These are phyloP conservation scores for Hylodesmum podocarpum DNA, from an alignment of 306 rosid species.

Conservation along the genomic window DNA sequence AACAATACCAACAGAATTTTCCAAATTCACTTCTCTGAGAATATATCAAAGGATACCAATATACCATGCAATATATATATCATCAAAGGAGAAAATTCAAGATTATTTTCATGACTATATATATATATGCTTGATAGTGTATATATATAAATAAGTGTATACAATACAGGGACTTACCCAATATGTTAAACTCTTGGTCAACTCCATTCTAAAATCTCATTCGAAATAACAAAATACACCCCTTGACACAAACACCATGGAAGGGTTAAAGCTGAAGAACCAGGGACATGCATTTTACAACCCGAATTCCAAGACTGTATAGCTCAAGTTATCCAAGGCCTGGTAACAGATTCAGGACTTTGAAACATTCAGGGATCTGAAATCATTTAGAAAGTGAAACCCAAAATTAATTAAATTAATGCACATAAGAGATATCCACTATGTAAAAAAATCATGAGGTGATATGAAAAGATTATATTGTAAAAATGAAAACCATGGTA, in stretches of 20 bases:
- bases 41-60: background rate
- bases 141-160: constrained; percentile 7
- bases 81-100: constrained; percentile 14
- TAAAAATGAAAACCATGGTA: too few species aligned
- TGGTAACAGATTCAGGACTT: constrained; percentile 9
- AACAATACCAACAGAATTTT: background rate
- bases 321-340: constrained; percentile 23
- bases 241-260: constrained; percentile 19
- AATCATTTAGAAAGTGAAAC: constrained; percentile 4
- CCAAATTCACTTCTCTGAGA: constrained; percentile 1
- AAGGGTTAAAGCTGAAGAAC: constrained; percentile 29
- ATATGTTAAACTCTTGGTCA: constrained; percentile 35
- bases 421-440: background rate
- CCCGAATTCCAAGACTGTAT: constrained; percentile 21
- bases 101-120: constrained; percentile 19
- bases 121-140: constrained; percentile 5
- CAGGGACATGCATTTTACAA: constrained; percentile 5
- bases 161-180: constrained; percentile 29
- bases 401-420: background rate
- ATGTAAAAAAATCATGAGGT: too few species aligned
- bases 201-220: constrained; percentile 37
- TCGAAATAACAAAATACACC: constrained; percentile 40
- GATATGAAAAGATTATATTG: too few species aligned
- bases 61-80: background rate
- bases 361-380: constrained; percentile 27